Evolutionary conservation across 768 basidiomycete genomes (phyloP).

Genomic region (Udeniomyces megalosporus): DNA sequence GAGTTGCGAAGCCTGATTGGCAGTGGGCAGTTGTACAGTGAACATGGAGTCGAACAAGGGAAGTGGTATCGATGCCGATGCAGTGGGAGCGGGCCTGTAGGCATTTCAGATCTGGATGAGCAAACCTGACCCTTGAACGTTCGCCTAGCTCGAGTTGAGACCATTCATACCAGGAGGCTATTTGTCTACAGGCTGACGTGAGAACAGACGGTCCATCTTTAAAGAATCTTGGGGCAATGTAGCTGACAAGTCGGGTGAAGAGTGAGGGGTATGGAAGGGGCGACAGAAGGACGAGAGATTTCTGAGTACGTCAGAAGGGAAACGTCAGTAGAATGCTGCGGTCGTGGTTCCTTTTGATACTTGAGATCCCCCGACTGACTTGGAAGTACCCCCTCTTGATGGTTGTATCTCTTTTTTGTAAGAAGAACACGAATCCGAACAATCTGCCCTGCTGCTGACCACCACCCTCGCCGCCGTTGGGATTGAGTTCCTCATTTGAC

Average conservation of each 20-base stretch:
- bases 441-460: slow-evolving; percentile 4
- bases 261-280: slow-evolving; percentile 13
- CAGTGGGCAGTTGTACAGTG: slow-evolving; percentile 6
- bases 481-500: not conserved
- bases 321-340: too few species aligned
- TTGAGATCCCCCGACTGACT: not conserved
- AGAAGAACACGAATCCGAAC: slow-evolving; percentile 14
- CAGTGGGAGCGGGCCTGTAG: slow-evolving; percentile 9
- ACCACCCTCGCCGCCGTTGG: slow-evolving; percentile 8
- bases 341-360: not conserved
- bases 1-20: slow-evolving; percentile 8
- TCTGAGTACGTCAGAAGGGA: not conserved
- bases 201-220: slow-evolving; percentile 4
- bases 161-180: slow-evolving; percentile 13
- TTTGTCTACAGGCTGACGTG: slow-evolving; percentile 2
- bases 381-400: slow-evolving; percentile 17
- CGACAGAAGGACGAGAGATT: slow-evolving; percentile 14
- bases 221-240: slow-evolving; percentile 7
- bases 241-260: slow-evolving; percentile 8
- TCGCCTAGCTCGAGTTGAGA: too few species aligned
- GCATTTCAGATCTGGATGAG: too few species aligned
- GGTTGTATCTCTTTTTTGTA: slow-evolving; percentile 11
- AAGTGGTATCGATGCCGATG: not conserved
- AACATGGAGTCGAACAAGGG: slow-evolving; percentile 9
- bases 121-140: too few species aligned